A percentile compares a stretch with the other conserved stretches of the same genome.
These are phyloP conservation scores for Aureobasidium namibiae DNA, from an alignment of 2,329 filamentous ascomycete genomes.

Conservation along the genomic window DNA sequence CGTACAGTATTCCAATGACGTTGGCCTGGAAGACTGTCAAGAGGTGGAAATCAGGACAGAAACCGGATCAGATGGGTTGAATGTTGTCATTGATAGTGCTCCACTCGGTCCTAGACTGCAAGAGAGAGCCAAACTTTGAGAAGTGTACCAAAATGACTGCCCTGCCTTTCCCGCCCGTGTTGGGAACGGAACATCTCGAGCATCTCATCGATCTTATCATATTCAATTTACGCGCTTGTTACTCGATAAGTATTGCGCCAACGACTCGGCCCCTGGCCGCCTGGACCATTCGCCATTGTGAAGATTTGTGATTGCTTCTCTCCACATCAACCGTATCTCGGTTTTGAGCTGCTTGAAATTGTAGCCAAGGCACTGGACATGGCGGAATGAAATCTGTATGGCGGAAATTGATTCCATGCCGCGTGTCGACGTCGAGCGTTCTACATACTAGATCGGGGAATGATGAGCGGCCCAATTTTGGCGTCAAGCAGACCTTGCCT, in stretches of 20 bases:
- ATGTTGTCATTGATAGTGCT: conserved; percentile 23
- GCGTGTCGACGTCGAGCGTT: not conserved
- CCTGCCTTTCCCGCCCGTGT: not conserved
- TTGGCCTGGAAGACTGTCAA: conserved; percentile 79
- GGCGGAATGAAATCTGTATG: not conserved
- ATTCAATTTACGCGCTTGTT: not conserved
- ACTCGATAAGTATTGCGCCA: not conserved
- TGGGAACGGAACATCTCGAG: not conserved
- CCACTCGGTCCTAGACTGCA: conserved; percentile 5
- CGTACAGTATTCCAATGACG: conserved; percentile 78
- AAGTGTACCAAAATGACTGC: not conserved
- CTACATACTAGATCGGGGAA: not conserved
- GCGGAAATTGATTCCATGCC: conserved; percentile 1
- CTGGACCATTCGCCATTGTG: not conserved
- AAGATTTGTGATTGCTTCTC: not conserved
- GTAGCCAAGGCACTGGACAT: not conserved
- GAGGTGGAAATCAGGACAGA: conserved; percentile 49
- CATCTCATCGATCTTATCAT: not conserved
- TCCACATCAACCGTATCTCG: not conserved
- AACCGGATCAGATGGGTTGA: conserved; percentile 21
- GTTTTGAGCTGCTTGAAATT: not conserved
- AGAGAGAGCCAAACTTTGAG: conserved; percentile 1
- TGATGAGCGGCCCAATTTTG: not conserved
- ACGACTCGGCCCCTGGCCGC: not conserved
- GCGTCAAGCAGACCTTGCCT: not conserved